Evolutionary conservation across 108 stramenopile genomes (phyloP).

Genomic region (Fistulifera pelliculosa): DNA sequence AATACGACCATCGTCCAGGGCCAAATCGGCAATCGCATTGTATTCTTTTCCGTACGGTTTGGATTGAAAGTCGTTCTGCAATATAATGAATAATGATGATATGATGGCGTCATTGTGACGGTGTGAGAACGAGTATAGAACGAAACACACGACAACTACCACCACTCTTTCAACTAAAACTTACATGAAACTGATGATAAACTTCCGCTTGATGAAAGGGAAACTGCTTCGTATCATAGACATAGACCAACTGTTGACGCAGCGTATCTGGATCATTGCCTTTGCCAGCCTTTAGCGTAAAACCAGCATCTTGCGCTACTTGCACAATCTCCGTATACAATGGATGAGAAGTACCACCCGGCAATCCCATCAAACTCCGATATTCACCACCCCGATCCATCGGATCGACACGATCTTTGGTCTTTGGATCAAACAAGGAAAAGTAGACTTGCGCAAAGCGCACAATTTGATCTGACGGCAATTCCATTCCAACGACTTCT

Average conservation of each 20-base stretch:
- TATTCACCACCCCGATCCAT: constrained; percentile 85
- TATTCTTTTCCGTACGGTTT: constrained; percentile 70
- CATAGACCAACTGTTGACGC: constrained; percentile 54
- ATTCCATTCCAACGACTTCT: constrained; percentile 75
- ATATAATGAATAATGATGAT: too few species aligned
- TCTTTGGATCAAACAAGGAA: constrained; percentile 48
- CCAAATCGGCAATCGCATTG: constrained; percentile 50
- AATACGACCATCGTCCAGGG: constrained; percentile 67
- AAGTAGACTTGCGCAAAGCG: constrained; percentile 79
- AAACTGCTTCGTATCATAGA: constrained; percentile 62
- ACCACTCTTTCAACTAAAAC: too few species aligned
- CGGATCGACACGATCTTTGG: constrained; percentile 64
- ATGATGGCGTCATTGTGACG: too few species aligned
- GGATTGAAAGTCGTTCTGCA: constrained; percentile 52
- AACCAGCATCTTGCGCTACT: constrained; percentile 47
- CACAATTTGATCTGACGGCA: constrained; percentile 53
- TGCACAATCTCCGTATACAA: constrained; percentile 32
- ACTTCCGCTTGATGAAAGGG: constrained; percentile 42
- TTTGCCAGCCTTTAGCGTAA: constrained; percentile 48
- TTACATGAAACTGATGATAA: constrained; percentile 60
- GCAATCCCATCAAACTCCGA: constrained; percentile 57
- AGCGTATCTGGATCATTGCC: constrained; percentile 75
- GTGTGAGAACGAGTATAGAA: too few species aligned
- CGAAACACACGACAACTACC: too few species aligned
- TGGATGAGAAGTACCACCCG: constrained; percentile 46